Percentiles rank a stretch among this genome's conserved stretches.
These are phyloP conservation scores for Penicillium vulpinum DNA, from an alignment of 2,329 filamentous ascomycete genomes.

Conservation along the genomic window DNA sequence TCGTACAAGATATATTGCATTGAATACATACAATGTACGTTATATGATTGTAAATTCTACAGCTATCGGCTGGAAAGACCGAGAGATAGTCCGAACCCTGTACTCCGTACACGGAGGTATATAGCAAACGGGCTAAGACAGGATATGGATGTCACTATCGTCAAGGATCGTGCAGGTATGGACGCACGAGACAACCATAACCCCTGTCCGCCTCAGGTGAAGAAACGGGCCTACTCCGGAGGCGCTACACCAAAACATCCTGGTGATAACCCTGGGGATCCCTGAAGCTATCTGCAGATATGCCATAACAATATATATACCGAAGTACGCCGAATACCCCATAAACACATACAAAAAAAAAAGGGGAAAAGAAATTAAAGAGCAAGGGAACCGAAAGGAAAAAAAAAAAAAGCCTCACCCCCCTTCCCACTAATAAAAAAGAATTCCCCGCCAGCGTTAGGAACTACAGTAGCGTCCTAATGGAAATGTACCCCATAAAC, in stretches of 20 bases:
- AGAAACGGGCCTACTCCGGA: background rate
- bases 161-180: conserved; percentile 2
- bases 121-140: background rate
- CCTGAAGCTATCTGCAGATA: background rate
- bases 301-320: background rate
- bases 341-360: background rate
- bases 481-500: conserved; percentile 1
- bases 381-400: background rate
- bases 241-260: background rate
- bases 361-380: background rate
- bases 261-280: background rate
- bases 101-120: too few relatives aligned
- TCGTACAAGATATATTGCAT: background rate
- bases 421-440: background rate
- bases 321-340: background rate
- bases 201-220: background rate
- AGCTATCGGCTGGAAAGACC: background rate
- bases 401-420: background rate
- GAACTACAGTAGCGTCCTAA: background rate
- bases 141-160: background rate
- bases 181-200: background rate
- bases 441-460: background rate
- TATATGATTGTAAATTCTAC: background rate
- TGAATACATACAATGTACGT: too few relatives aligned
- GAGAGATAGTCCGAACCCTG: background rate